Evolutionary conservation across 768 basidiomycete species (phyloP).

Genomic region (Grammothele lineata): DNA sequence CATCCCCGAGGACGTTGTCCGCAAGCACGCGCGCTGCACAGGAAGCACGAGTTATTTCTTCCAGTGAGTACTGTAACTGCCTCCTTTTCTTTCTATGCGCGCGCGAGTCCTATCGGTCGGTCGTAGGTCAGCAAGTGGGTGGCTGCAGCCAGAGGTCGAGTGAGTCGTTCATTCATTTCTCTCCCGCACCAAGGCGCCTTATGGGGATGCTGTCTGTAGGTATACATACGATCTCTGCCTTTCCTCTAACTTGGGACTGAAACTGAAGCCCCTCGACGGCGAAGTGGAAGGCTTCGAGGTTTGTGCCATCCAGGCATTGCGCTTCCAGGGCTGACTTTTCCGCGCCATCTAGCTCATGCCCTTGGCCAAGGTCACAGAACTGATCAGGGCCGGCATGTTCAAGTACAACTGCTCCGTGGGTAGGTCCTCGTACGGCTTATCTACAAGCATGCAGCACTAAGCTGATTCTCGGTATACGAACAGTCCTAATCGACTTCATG

Average conservation of each 20-base stretch:
- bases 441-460: too few species aligned
- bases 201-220: constrained; percentile 45
- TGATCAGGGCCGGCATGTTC: constrained; percentile 70
- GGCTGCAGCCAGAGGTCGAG: constrained; percentile 88
- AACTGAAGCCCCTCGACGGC: constrained; percentile 77
- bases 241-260: constrained; percentile 44
- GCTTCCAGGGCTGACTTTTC: neutral
- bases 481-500: constrained; percentile 89
- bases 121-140: constrained; percentile 57
- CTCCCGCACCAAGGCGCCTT: neutral
- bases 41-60: constrained; percentile 84
- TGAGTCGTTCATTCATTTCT: constrained; percentile 30
- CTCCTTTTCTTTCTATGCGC: neutral
- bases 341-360: constrained; percentile 67
- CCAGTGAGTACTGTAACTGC: constrained; percentile 37
- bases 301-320: constrained; percentile 12
- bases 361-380: constrained; percentile 55
- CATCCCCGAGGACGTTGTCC: constrained; percentile 61
- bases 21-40: constrained; percentile 49
- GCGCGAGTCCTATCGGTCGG: neutral
- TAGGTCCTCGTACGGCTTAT: constrained; percentile 34
- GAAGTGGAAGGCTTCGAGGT: constrained; percentile 96
- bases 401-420: constrained; percentile 91
- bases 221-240: constrained; percentile 82
- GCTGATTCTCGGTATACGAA: too few species aligned